These are phyloP conservation scores for Cornus controversa DNA, from an alignment of 148 eudicot genomes.

Conservation along the genomic window DNA sequence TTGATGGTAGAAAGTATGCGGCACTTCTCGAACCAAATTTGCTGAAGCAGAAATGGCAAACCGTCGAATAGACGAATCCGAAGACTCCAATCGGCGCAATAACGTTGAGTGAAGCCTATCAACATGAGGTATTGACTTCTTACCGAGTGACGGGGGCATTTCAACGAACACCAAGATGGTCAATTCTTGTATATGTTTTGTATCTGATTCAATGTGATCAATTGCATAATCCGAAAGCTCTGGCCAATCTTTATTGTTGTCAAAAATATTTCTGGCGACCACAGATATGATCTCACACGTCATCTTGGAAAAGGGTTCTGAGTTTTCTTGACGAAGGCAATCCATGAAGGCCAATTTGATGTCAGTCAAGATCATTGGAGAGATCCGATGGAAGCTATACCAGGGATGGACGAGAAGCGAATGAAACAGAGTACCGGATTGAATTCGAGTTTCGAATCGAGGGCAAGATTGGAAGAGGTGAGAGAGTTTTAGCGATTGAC, in stretches of 20 bases:
- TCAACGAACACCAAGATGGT: constrained; percentile 41
- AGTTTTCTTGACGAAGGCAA: constrained; percentile 47
- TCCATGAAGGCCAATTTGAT: constrained; percentile 49
- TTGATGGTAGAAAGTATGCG: constrained; percentile 45
- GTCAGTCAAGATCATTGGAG: constrained; percentile 42
- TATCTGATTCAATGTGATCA: too few relatives aligned
- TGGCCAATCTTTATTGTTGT: too few relatives aligned
- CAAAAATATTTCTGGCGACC: not conserved
- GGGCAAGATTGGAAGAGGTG: constrained; percentile 40
- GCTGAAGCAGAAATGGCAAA: constrained; percentile 63
- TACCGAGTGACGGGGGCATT: constrained; percentile 68
- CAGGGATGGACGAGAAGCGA: constrained; percentile 43
- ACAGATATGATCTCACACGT: constrained; percentile 71
- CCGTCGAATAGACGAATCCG: constrained; percentile 59
- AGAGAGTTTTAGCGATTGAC: constrained; percentile 50
- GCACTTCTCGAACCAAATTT: constrained; percentile 54
- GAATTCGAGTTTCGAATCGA: constrained; percentile 49
- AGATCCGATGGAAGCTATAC: constrained; percentile 36
- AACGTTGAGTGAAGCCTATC: constrained; percentile 52
- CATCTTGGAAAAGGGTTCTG: constrained; percentile 60
- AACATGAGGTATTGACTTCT: constrained; percentile 46
- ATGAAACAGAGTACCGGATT: constrained; percentile 50
- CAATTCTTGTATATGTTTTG: too few relatives aligned
- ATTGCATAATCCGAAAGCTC: too few relatives aligned
- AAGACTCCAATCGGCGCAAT: constrained; percentile 24